A percentile compares a stretch with the other conserved stretches of the same genome.
These are phyloP conservation scores for Amanita muscaria DNA, from an alignment of 768 basidiomycete species.

Conservation along the genomic window DNA sequence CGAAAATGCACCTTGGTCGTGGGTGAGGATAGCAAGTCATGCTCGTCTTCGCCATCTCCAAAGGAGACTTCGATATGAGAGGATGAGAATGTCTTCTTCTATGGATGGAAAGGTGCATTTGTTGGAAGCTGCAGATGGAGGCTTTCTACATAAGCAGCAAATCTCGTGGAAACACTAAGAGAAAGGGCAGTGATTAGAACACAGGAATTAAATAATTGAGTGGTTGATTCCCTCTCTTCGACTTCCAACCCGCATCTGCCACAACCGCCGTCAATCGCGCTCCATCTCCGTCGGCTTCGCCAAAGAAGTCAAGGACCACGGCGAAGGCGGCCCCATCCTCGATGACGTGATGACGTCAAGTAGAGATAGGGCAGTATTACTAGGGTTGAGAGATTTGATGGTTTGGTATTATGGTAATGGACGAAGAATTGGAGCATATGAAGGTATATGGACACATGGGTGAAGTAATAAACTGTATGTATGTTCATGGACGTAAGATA, in stretches of 20 bases:
- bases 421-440: constrained; percentile 63
- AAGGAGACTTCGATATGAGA: constrained; percentile 23
- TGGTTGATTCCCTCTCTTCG: no score
- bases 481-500: no score
- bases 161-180: no score
- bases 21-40: constrained; percentile 19
- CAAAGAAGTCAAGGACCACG: constrained; percentile 96
- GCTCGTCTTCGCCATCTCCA: constrained; percentile 14
- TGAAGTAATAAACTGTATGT: no score
- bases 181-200: no score
- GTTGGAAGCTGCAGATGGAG: no score
- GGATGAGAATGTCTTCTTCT: constrained; percentile 16
- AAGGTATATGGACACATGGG: constrained; percentile 61
- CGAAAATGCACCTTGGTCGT: constrained; percentile 13
- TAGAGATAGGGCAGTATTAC: constrained; percentile 74
- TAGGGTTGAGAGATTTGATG: constrained; percentile 83
- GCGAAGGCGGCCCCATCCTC: constrained; percentile 89
- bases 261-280: constrained; percentile 68
- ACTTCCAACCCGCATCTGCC: no score
- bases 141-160: no score
- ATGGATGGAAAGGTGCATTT: no score
- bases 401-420: constrained; percentile 60
- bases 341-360: constrained; percentile 97
- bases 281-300: constrained; percentile 65
- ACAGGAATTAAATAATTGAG: no score